Evolutionary conservation across 2,329 filamentous ascomycete genomes (phyloP).

Genomic region (Aotearoamyces nothofagi): DNA sequence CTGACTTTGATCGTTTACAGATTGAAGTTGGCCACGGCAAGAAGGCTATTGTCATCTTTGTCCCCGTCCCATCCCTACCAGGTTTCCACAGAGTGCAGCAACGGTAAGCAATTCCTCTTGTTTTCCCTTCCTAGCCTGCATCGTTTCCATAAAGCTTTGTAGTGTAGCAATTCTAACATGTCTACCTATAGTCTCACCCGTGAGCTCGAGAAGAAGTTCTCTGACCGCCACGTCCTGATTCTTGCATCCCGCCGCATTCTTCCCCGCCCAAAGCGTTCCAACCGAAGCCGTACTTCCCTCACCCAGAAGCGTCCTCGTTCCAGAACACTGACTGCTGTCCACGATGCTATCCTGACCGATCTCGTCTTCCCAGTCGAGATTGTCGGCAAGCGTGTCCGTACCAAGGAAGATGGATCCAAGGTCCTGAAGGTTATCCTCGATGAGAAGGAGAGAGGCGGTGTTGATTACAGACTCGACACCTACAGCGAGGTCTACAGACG

Average conservation of each 20-base stretch:
- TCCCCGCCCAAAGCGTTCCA: constrained; percentile 95
- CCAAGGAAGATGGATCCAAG: constrained; percentile 98
- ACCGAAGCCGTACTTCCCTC: constrained; percentile 88
- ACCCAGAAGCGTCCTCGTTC: constrained; percentile 98
- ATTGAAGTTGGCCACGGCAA: constrained; percentile 99
- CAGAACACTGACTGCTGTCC: constrained; percentile 94
- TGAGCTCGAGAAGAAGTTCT: constrained; percentile 99
- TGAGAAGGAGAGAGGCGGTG: constrained; percentile 99
- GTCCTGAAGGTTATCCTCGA: constrained; percentile 97
- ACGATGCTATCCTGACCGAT: constrained; percentile 95
- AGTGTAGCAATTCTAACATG: constrained; percentile 6
- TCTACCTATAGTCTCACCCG: constrained; percentile 64
- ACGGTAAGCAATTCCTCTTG: constrained; percentile 52
- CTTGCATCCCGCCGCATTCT: constrained; percentile 97
- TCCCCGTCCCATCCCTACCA: constrained; percentile 95
- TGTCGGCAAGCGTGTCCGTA: constrained; percentile 95
- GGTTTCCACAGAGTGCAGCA: constrained; percentile 99
- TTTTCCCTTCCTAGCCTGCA: constrained; percentile 3
- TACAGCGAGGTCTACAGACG: constrained; percentile 99
- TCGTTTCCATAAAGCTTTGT: neutral
- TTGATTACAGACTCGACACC: constrained; percentile 98
- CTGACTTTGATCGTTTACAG: constrained; percentile 60
- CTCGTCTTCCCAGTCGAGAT: constrained; percentile 99
- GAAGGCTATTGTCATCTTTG: constrained; percentile 99
- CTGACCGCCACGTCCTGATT: constrained; percentile 98